phyloP scores from a whole-genome alignment of 2,329 filamentous ascomycete species.

The Paraconiothyrium brasiliense region DNA sequence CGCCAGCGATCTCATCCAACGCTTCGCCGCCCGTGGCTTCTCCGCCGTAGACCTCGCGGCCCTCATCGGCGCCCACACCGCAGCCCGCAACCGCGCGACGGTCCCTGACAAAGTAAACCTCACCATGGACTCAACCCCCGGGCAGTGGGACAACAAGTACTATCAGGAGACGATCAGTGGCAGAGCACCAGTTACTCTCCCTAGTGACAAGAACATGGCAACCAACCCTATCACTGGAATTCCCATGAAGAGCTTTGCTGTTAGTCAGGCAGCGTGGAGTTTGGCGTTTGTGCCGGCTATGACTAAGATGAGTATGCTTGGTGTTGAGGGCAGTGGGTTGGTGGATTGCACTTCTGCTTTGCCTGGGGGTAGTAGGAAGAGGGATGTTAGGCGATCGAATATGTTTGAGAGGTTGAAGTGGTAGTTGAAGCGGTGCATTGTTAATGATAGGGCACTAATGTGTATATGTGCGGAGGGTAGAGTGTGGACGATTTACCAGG shows the following conservation, averaged over 20 bases:
- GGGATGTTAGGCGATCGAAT: slow-evolving; percentile 39
- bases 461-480: neutral
- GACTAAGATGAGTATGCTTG: slow-evolving; percentile 49
- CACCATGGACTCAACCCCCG: slow-evolving; percentile 47
- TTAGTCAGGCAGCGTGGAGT: slow-evolving; percentile 41
- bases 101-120: slow-evolving; percentile 37
- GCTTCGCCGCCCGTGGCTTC: slow-evolving; percentile 51
- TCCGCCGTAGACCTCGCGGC: slow-evolving; percentile 49
- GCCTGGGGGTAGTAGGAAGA: slow-evolving; percentile 41
- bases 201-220: slow-evolving; percentile 40
- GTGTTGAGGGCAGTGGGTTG: slow-evolving; percentile 33
- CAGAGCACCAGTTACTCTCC: slow-evolving; percentile 41
- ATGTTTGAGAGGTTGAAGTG: slow-evolving; percentile 5
- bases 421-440: neutral
- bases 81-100: slow-evolving; percentile 41
- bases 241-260: slow-evolving; percentile 34
- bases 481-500: neutral
- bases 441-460: neutral
- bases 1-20: slow-evolving; percentile 33
- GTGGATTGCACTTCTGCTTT: slow-evolving; percentile 47
- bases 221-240: slow-evolving; percentile 31
- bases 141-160: slow-evolving; percentile 49
- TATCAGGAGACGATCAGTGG: slow-evolving; percentile 44
- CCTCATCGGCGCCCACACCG: slow-evolving; percentile 49
- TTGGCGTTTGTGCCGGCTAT: slow-evolving; percentile 47